Base-by-base conservation (phyloP, 306 rosid genomes). In the Oemleria cerasiformis region DNA sequence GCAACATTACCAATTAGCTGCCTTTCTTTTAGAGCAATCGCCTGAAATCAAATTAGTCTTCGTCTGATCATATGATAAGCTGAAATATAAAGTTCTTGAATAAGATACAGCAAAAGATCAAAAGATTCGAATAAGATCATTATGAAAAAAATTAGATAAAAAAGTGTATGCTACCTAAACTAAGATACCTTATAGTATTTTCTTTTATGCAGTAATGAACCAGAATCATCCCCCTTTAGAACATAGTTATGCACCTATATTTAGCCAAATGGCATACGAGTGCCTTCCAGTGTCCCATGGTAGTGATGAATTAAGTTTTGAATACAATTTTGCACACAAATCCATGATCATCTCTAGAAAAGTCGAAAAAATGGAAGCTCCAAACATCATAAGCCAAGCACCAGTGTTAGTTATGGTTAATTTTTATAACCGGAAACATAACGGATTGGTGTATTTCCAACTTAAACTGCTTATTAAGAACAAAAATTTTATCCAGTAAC, bases 21-120 rank as follows among this genome's bases (percentile, higher is more conserved):
- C 76, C 78, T 89, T 81, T 91, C 98, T 85, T 91, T 91, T 70
- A 81, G 23, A 78, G 88, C 80, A 83, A 94, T 89, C 30, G 88
- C 95, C 98, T 94, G 91, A 80, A 86, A 86, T 70, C 73, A 79
- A 39, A 78, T 72, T 40, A 72, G 56, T 68, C 36, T 75, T 76
- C 70, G 65, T 71, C 75, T 63, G 54, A 68, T 80, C 56, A 71
- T 61, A 47, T 50, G 44, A 71, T 34, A 21, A 9, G 39, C 50
- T 69, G 56, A 62, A 73, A 68, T 58, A 48, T 67, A 50, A 59
- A 51, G 36, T 59, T 67, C 58, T 61, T 34, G 16, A 75, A 68
- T 68, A 50, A 72, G 43, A 59, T 50, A 70, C 8, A 67, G 49
- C 9, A 78, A 50, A 53, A 30, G 2, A 47, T 20, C 51, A 44